Percentiles rank a stretch among this genome's conserved stretches.
These are phyloP conservation scores for Prorocentrum cordatum DNA, from an alignment of 169 alveolate genomes.

Conservation along the genomic window DNA sequence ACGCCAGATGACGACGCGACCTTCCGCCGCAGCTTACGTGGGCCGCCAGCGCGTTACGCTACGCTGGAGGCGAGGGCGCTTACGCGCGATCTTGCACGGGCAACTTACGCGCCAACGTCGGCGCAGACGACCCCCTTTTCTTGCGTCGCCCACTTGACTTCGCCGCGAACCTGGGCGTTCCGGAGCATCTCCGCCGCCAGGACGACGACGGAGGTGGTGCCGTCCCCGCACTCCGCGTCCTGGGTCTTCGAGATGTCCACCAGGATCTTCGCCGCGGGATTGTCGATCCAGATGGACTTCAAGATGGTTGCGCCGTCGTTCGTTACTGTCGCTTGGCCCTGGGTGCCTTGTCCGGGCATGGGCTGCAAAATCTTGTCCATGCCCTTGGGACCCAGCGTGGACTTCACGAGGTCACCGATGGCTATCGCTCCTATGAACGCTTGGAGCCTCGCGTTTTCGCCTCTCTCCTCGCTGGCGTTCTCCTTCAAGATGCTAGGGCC, in stretches of 20 bases:
- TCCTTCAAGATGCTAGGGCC: constrained; percentile 45
- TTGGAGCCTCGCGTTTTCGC: constrained; percentile 46
- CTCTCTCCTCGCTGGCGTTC: constrained; percentile 33
- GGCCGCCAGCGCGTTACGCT: too few species aligned
- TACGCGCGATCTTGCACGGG: too few species aligned
- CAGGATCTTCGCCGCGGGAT: constrained; percentile 94
- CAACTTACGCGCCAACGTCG: too few species aligned
- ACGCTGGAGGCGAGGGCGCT: too few species aligned
- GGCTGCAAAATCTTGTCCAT: constrained; percentile 95
- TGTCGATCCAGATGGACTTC: constrained; percentile 95
- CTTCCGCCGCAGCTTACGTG: too few species aligned
- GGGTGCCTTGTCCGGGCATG: constrained; percentile 81
- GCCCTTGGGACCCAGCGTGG: constrained; percentile 93
- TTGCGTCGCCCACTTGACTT: too few species aligned
- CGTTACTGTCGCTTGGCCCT: constrained; percentile 71
- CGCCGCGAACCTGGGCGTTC: too few species aligned
- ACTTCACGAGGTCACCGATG: constrained; percentile 97
- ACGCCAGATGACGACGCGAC: too few species aligned
- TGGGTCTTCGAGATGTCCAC: constrained; percentile 71
- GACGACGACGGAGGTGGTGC: constrained; percentile 98
- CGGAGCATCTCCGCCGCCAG: constrained; percentile 98
- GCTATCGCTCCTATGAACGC: constrained; percentile 95
- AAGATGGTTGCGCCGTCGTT: constrained; percentile 60
- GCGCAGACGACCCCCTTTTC: too few species aligned
- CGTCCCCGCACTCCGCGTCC: constrained; percentile 90